Evolutionary conservation across 2,329 filamentous ascomycete genomes (phyloP).

Genomic region (Alternaria arborescens): DNA sequence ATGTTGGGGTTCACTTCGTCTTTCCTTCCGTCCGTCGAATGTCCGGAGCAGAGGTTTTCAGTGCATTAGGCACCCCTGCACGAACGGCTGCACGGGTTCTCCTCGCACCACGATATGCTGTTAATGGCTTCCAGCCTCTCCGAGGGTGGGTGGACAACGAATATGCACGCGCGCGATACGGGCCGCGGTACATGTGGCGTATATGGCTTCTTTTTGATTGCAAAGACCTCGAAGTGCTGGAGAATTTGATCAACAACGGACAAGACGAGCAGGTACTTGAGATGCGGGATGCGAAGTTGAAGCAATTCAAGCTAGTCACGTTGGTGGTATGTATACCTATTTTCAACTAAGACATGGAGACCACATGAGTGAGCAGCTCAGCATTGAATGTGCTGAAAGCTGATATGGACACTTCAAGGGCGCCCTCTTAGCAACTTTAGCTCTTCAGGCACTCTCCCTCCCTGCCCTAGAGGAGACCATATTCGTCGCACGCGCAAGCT

Average conservation of each 20-base stretch:
- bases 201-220: constrained; percentile 34
- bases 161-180: constrained; percentile 27
- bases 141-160: constrained; percentile 11
- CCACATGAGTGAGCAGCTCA: neutral
- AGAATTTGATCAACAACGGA: constrained; percentile 26
- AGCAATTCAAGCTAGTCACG: constrained; percentile 27
- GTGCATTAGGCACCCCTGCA: constrained; percentile 14
- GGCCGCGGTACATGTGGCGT: constrained; percentile 20
- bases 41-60: constrained; percentile 15
- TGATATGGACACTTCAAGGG: constrained; percentile 16
- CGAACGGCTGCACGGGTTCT: constrained; percentile 10
- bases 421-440: constrained; percentile 25
- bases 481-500: constrained; percentile 21
- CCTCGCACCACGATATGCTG: constrained; percentile 13
- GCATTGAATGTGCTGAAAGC: neutral
- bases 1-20: neutral
- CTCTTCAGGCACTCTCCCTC: constrained; percentile 27
- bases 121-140: constrained; percentile 12
- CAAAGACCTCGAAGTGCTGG: constrained; percentile 25
- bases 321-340: constrained; percentile 24
- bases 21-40: neutral
- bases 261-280: constrained; percentile 21
- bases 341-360: neutral
- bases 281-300: constrained; percentile 22
- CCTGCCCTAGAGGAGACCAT: constrained; percentile 14